Evolutionary conservation across 1,284 basidiomycete species (phyloP), one percentile per base, ranked within the genome.

Genomic region (Schizophyllum commune): DNA sequence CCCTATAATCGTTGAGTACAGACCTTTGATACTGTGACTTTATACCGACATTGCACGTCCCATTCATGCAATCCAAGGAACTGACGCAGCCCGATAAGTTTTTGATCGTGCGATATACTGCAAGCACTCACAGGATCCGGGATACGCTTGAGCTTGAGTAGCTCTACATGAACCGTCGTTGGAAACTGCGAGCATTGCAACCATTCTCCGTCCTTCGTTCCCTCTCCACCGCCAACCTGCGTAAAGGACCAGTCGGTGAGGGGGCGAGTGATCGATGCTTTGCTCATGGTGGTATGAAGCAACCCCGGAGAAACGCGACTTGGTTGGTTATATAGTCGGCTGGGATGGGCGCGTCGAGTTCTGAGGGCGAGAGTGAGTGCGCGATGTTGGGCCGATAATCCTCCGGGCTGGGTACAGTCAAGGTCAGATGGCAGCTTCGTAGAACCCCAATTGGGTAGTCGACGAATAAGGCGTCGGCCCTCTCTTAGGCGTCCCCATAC

Each of bases 151-250:
- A 79, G 70, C 65, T 82, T 84, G 68, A 91, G 72, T 32, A 96
- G 81, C 70, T 96, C 93, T 60, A 91, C 90, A 65, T 96, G 94
- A 8, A 94, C 88, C 2, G 85, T 86, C 0, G 91, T 94, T 11
- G 93, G 92, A 66, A 94, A 85, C 62, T 79, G 72, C 51, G 84
- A 80, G 52, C 80, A 79, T 8, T 74, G 64, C 53, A 88, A 66
- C 89, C 88, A 91, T 77, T 91, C 87, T 53, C 75, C 83, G n/a
- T 82, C 73, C 64, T 79, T 74, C 11, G 83, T 83, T 9, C 79
- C 82, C 63, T 80, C 72, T 33, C 80, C 83, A n/a, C 85, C 86
- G 19, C 81, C 83, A 52, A 86, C 71, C 70, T 88, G 87, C 6
- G 82, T 84, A 67, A 91, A 90, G 51, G 71, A 72, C 89, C 90